phyloP scores from a whole-genome alignment of 106 monocot species.

The Phalaenopsis equestris region DNA sequence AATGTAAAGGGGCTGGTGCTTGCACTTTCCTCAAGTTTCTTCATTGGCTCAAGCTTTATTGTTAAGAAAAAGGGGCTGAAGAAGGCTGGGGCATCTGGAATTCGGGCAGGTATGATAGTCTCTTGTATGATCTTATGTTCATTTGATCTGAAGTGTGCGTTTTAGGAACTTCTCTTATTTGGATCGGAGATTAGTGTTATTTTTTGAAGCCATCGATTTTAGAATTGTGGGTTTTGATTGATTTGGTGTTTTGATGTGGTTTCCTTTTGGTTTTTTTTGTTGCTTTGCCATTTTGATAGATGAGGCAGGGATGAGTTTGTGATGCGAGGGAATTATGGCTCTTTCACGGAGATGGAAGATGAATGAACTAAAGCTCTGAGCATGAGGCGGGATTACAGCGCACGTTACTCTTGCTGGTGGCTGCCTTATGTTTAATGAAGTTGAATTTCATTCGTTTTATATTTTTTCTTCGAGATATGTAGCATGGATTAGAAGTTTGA shows the following conservation, averaged over 20 bases:
- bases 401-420: background rate
- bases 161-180: background rate
- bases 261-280: background rate
- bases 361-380: too few species aligned
- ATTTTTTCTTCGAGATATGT: background rate
- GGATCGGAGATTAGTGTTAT: background rate
- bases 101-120: conserved; percentile 59
- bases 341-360: background rate
- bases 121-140: background rate
- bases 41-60: conserved; percentile 74
- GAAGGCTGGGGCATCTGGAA: conserved; percentile 74
- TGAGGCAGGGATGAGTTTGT: background rate
- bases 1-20: conserved; percentile 64
- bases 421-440: background rate
- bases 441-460: background rate
- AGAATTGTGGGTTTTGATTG: background rate
- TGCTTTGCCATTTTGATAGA: background rate
- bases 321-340: background rate
- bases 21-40: conserved; percentile 67
- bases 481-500: background rate
- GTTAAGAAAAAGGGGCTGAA: conserved; percentile 84
- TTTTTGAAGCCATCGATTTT: background rate
- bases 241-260: conserved; percentile 4
- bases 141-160: background rate
- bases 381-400: too few species aligned